Evolutionary conservation across 2,329 filamentous ascomycete genomes (phyloP).

Genomic region (Phoma sp.): DNA sequence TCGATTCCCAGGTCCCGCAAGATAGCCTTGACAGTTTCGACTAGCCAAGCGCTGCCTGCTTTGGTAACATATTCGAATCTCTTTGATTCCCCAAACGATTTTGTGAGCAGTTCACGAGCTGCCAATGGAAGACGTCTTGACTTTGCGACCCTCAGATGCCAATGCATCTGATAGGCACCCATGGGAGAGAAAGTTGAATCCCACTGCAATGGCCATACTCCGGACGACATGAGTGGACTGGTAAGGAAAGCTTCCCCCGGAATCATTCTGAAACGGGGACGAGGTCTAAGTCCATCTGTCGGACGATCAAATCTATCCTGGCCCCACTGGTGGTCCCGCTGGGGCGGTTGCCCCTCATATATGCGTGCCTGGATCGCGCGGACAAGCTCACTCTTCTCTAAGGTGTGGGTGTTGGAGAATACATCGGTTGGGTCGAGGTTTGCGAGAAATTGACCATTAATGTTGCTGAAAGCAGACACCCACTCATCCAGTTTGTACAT

Average conservation of each 20-base stretch:
- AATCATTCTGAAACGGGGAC: conserved; percentile 17
- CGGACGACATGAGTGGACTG: conserved; percentile 28
- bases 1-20: conserved; percentile 36
- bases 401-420: conserved; percentile 27
- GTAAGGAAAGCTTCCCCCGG: conserved; percentile 32
- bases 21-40: conserved; percentile 30
- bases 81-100: conserved; percentile 30
- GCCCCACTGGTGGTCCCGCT: neutral
- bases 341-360: conserved; percentile 7
- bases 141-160: conserved; percentile 22
- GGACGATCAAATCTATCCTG: conserved; percentile 4
- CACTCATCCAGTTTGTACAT: conserved; percentile 30
- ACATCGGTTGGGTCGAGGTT: conserved; percentile 36
- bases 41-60: conserved; percentile 34
- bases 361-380: conserved; percentile 15
- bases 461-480: conserved; percentile 23
- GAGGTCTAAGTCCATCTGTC: neutral
- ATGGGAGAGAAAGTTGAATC: conserved; percentile 34
- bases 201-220: conserved; percentile 36
- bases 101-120: conserved; percentile 22
- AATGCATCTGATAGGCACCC: conserved; percentile 28
- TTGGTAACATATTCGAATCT: conserved; percentile 38
- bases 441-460: conserved; percentile 24
- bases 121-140: conserved; percentile 1
- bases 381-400: conserved; percentile 35